Percentiles rank a stretch among this genome's conserved stretches.
phyloP scores from a whole-genome alignment of 2,329 filamentous ascomycete genomes.

The Trichoderma atrobrunneum region DNA sequence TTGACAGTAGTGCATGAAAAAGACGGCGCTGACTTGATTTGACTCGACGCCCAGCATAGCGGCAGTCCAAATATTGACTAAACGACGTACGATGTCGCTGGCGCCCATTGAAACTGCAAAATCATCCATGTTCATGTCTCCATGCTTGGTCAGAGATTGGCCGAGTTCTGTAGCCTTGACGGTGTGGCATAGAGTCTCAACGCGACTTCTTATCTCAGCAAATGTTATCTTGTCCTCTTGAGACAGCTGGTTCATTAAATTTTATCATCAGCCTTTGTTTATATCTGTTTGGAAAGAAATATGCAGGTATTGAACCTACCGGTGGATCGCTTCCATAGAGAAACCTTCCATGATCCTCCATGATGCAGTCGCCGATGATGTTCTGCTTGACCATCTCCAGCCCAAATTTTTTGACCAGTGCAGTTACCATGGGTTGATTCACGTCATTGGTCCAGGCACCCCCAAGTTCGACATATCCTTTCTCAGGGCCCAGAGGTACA shows the following conservation, averaged over 20 bases:
- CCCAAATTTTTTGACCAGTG: constrained; percentile 39
- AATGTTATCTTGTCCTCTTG: neutral
- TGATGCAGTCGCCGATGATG: constrained; percentile 24
- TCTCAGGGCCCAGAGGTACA: constrained; percentile 30
- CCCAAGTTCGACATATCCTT: constrained; percentile 48
- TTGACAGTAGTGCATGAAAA: constrained; percentile 5
- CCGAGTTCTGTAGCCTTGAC: neutral
- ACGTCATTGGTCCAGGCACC: constrained; percentile 60
- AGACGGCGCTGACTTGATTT: neutral
- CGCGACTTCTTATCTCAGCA: neutral
- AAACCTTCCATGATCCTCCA: neutral
- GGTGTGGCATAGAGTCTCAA: neutral
- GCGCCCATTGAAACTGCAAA: neutral
- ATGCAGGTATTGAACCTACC: neutral
- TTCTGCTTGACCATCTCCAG: constrained; percentile 47
- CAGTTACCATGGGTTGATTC: constrained; percentile 47
- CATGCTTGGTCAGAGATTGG: neutral
- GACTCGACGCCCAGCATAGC: constrained; percentile 4
- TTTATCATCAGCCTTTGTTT: neutral
- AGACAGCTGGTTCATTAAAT: neutral
- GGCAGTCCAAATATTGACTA: constrained; percentile 5
- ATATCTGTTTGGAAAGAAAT: neutral
- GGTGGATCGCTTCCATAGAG: neutral
- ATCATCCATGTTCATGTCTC: neutral
- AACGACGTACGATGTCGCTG: neutral